Percentiles rank a stretch among this genome's conserved stretches.
Conservation (phyloP, 768 basidiomycete species). For the Peribolospora baueri region DNA sequence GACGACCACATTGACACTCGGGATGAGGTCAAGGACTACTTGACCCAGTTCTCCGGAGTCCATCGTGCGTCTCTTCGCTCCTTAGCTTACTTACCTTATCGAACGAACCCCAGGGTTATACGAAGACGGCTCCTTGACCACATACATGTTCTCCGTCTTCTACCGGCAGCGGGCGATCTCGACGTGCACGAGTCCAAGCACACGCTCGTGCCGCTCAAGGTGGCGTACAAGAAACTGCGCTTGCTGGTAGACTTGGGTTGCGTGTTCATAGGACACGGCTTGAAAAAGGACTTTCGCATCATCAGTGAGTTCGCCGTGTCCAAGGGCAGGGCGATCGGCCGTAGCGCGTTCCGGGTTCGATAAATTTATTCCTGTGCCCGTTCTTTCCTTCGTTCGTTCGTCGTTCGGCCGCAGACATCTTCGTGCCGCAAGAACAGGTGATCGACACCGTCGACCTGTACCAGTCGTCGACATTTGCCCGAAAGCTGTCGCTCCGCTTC, state of each 20-base stretch:
- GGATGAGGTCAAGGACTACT: slow-evolving; percentile 79
- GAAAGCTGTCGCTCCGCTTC: slow-evolving; percentile 74
- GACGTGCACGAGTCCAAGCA: slow-evolving; percentile 60
- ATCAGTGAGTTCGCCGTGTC: slow-evolving; percentile 45
- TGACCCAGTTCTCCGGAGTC: slow-evolving; percentile 93
- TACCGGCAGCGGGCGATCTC: slow-evolving; percentile 57
- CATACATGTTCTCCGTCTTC: neutral
- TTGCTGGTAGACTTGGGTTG: slow-evolving; percentile 81
- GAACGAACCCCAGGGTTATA: neutral
- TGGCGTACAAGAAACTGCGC: slow-evolving; percentile 95
- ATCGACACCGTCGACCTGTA: slow-evolving; percentile 97
- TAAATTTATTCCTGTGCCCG: neutral
- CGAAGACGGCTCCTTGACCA: neutral
- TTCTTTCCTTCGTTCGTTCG: neutral
- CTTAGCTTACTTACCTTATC: neutral
- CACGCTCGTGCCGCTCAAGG: slow-evolving; percentile 79
- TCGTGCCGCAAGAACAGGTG: slow-evolving; percentile 81
- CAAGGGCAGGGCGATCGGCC: too few species aligned
- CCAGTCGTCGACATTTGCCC: slow-evolving; percentile 51
- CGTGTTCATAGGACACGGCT: slow-evolving; percentile 87
- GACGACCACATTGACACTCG: slow-evolving; percentile 96
- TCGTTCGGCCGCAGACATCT: slow-evolving; percentile 40
- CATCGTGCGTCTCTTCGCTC: slow-evolving; percentile 34
- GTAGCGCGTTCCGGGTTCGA: neutral
- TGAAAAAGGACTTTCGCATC: slow-evolving; percentile 91